Evolutionary conservation across 2,329 filamentous ascomycete genomes (phyloP).

Genomic region (Colletotrichum coccodes): DNA sequence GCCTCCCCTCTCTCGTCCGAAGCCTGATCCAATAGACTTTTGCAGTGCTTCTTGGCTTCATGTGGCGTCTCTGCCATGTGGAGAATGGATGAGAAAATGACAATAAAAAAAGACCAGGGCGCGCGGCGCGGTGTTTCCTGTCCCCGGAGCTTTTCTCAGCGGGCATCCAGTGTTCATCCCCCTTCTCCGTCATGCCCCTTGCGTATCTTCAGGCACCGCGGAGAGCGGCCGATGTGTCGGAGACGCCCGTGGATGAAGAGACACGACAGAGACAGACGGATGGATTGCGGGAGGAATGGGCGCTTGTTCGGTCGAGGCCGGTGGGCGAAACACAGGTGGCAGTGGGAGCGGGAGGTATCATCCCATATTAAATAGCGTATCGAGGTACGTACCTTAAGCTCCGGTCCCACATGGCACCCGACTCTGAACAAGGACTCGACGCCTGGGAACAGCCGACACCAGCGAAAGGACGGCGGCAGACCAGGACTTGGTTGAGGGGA

Average conservation of each 20-base stretch:
- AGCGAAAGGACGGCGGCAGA: no score
- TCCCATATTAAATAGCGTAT: neutral
- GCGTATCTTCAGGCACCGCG: neutral
- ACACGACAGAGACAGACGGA: neutral
- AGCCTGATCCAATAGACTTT: neutral
- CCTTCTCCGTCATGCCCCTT: no score
- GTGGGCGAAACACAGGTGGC: neutral
- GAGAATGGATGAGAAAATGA: neutral
- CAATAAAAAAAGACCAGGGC: neutral
- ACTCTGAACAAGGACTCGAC: neutral
- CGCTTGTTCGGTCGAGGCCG: neutral
- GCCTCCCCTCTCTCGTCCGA: neutral
- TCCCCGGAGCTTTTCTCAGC: neutral
- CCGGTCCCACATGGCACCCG: neutral
- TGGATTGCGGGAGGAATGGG: neutral
- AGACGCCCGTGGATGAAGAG: neutral
- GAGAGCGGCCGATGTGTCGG: neutral
- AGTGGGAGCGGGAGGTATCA: neutral
- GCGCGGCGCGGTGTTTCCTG: conserved; percentile 1
- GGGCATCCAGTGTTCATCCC: neutral
- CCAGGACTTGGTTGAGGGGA: neutral
- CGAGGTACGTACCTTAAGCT: neutral
- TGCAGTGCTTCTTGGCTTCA: neutral
- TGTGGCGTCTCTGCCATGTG: conserved; percentile 11
- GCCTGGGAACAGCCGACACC: neutral